Conservation (phyloP, 768 basidiomycete genomes). For the Lactarius quietus region DNA sequence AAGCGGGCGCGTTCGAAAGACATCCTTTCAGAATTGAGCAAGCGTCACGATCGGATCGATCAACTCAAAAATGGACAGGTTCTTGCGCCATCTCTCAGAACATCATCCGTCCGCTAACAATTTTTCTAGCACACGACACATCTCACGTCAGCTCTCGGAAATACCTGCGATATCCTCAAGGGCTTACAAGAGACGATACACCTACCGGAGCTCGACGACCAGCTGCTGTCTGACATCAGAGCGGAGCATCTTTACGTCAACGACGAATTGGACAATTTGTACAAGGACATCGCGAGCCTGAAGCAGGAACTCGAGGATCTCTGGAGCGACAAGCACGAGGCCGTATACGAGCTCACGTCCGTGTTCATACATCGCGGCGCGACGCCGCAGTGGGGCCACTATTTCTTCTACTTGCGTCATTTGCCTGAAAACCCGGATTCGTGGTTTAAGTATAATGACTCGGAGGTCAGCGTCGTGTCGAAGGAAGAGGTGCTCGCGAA, state of each 20-base stretch:
- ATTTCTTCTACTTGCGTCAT: constrained; percentile 92
- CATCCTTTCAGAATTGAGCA: constrained; percentile 62
- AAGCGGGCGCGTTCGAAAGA: constrained; percentile 70
- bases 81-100: constrained; percentile 9
- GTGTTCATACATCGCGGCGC: constrained; percentile 95
- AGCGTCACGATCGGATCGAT: constrained; percentile 63
- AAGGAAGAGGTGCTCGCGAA: constrained; percentile 86
- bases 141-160: constrained; percentile 51
- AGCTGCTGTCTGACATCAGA: constrained; percentile 49
- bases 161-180: constrained; percentile 56
- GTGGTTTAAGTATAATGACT: constrained; percentile 98
- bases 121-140: constrained; percentile 55
- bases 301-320: constrained; percentile 68
- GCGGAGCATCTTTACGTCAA: constrained; percentile 52
- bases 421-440: constrained; percentile 74
- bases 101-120: not conserved
- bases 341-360: constrained; percentile 86
- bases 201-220: constrained; percentile 55
- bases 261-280: constrained; percentile 55
- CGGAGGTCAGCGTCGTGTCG: constrained; percentile 69
- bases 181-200: constrained; percentile 40
- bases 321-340: constrained; percentile 64
- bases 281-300: constrained; percentile 46
- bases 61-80: constrained; percentile 73
- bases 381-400: constrained; percentile 86